Base-by-base conservation (phyloP, 2,329 filamentous ascomycete species). In the Penicillium sp. region DNA sequence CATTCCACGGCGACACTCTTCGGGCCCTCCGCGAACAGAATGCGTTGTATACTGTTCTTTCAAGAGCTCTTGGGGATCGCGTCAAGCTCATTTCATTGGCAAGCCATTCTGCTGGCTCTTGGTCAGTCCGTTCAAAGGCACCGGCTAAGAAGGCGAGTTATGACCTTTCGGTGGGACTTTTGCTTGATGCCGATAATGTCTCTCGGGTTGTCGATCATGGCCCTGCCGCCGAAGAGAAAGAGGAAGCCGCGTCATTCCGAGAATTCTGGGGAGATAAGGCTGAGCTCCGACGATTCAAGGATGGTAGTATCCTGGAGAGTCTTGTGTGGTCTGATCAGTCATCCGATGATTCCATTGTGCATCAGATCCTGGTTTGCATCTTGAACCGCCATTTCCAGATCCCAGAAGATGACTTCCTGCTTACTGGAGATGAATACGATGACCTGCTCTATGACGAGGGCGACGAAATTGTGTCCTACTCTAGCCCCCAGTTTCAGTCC, bases 251-350 rank as follows among this genome's bases (percentile, higher is more conserved):
- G 8, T 81, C 81, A 26, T 99, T 97, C 70, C 89, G 90, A 29
- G 84, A 87, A 27, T 97, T 99, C 68, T 99, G 95, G 94, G 94
- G 93, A 6, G 88, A 93, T 8, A 96, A 94, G 69, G 84, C 94
- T 1, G 94, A 99, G 70, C 80, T 99, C 39, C 85, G 94, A 58
- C 89, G 94, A 17, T 99, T 99, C 78, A 95, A 92, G 64, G 91
- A 97, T 65, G 94, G 94, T 18, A 93, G 88, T 62, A 97, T 99
- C 59, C 80, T 91, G 7, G 95, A 99, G 71, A 96, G 90, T 65
- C 78, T 97, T 24, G 87, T 96, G 17, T 99, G 94, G 94, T 80
- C 80, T 2, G 82, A 86, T 58, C 80, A 83, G 48, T 77, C 82
- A 1, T 77, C 84, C 1, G 77, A 80, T 2, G 70, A 75, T 26